These are phyloP conservation scores for Jaapia argillacea DNA, from an alignment of 768 basidiomycete genomes.

Conservation along the genomic window DNA sequence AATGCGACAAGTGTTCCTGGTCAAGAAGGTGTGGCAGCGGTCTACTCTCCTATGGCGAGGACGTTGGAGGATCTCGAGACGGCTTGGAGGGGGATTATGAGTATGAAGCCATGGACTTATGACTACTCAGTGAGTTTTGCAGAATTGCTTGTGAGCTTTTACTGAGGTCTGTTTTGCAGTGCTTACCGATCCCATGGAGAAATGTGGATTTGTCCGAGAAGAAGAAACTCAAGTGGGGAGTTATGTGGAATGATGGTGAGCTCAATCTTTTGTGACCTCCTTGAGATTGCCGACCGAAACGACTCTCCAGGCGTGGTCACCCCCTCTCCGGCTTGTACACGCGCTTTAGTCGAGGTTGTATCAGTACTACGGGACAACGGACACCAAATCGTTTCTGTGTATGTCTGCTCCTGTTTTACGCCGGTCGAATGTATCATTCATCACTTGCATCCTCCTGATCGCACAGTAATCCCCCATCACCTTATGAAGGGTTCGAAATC, in stretches of 20 bases:
- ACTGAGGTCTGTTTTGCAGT: too few relatives aligned
- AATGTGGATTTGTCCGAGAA: conserved; percentile 23
- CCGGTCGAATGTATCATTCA: too few relatives aligned
- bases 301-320: conserved; percentile 5
- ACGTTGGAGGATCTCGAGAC: conserved; percentile 53
- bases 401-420: too few relatives aligned
- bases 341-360: conserved; percentile 69
- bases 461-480: conserved; percentile 5
- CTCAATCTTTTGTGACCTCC: neutral
- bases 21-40: conserved; percentile 43
- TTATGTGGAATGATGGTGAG: conserved; percentile 56
- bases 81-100: conserved; percentile 54
- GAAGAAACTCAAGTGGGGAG: conserved; percentile 37
- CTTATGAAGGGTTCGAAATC: conserved; percentile 6
- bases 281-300: neutral
- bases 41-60: conserved; percentile 46
- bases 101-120: conserved; percentile 57
- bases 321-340: conserved; percentile 58
- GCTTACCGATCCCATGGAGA: conserved; percentile 25
- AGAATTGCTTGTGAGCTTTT: too few relatives aligned
- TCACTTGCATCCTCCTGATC: too few relatives aligned
- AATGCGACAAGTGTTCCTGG: conserved; percentile 37
- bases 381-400: conserved; percentile 31
- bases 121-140: conserved; percentile 36
- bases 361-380: conserved; percentile 55